These are phyloP conservation scores for Solanum sitiens DNA, from an alignment of 257 asterid species.

Conservation along the genomic window DNA sequence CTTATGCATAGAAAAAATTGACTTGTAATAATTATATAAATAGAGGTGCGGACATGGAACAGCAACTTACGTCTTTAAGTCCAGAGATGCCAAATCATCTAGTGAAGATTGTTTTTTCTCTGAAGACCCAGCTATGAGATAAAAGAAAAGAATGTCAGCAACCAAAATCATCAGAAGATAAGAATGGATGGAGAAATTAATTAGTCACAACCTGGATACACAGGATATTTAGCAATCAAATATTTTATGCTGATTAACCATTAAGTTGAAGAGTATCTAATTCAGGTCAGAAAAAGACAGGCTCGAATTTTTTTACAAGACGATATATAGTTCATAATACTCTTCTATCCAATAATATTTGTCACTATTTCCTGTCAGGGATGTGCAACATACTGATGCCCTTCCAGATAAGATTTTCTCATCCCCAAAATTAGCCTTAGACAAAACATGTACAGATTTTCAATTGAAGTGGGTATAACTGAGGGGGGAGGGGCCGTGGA, in stretches of 20 bases:
- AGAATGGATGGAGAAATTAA: not conserved
- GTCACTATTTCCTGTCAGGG: not conserved
- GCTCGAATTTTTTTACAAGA: not conserved
- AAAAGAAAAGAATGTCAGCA: slow-evolving; percentile 5
- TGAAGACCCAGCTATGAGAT: slow-evolving; percentile 39
- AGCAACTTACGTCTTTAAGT: slow-evolving; percentile 54
- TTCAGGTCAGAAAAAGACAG: not conserved
- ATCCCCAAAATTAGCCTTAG: not conserved
- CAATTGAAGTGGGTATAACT: not conserved
- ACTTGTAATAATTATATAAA: not conserved
- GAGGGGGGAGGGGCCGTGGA: not conserved
- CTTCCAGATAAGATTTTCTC: not conserved
- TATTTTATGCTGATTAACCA: not conserved
- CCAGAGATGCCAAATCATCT: slow-evolving; percentile 73
- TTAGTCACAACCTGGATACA: not conserved
- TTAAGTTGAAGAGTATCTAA: not conserved
- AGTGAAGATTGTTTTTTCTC: slow-evolving; percentile 47
- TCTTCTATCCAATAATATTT: not conserved
- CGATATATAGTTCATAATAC: not conserved
- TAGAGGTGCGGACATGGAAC: not conserved
- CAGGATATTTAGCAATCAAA: not conserved
- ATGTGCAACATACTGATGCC: not conserved
- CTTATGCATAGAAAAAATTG: not conserved
- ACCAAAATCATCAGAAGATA: not conserved
- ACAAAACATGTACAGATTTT: not conserved